A percentile compares a stretch with the other conserved stretches of the same genome.
Evolutionary conservation across 2,329 filamentous ascomycete genomes (phyloP).

Genomic region (Tolypocladium ophioglossoides): DNA sequence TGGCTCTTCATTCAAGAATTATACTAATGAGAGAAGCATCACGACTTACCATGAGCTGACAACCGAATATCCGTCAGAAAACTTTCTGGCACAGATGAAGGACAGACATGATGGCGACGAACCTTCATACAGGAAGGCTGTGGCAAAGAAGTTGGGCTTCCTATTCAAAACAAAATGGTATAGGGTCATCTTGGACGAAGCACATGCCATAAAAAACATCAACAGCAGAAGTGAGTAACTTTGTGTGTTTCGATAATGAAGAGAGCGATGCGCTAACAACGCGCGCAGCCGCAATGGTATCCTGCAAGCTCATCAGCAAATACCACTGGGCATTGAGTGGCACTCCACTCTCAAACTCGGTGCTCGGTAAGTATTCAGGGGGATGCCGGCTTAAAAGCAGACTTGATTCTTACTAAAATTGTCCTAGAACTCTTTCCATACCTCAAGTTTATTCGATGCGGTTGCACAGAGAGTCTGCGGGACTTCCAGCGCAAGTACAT

Average conservation of each 20-base stretch:
- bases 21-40: constrained; percentile 15
- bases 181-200: constrained; percentile 46
- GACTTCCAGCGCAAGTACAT: constrained; percentile 10
- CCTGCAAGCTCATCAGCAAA: constrained; percentile 15
- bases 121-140: constrained; percentile 13
- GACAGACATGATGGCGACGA: neutral
- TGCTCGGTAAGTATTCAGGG: too few relatives aligned
- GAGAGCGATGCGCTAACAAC: too few relatives aligned
- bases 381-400: too few relatives aligned
- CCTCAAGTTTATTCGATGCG: constrained; percentile 18
- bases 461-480: neutral
- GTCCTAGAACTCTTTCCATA: constrained; percentile 24
- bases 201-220: constrained; percentile 43
- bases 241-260: too few relatives aligned
- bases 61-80: constrained; percentile 5
- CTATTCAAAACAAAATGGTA: constrained; percentile 29
- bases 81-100: neutral
- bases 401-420: constrained; percentile 5
- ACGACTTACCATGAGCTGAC: constrained; percentile 17
- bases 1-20: too few relatives aligned
- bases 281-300: constrained; percentile 12
- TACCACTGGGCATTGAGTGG: constrained; percentile 24
- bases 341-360: constrained; percentile 25
- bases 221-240: constrained; percentile 16
- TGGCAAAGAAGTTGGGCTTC: constrained; percentile 26